These are phyloP conservation scores for Tuber calosporum DNA, from an alignment of 495 filamentous ascomycete genomes.

Conservation along the genomic window DNA sequence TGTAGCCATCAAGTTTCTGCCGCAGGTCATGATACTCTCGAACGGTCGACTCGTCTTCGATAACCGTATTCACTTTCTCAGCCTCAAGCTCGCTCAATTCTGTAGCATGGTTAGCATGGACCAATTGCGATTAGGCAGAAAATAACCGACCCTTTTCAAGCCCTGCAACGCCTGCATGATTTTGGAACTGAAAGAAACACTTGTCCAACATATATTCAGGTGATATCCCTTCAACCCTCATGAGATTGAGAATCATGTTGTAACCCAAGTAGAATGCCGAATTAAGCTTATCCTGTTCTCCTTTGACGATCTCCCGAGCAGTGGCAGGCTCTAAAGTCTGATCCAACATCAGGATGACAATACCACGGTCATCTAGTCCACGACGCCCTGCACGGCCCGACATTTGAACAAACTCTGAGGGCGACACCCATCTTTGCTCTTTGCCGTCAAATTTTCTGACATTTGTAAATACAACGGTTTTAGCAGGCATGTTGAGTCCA, in stretches of 20 bases:
- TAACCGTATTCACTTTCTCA: constrained; percentile 61
- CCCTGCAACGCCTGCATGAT: constrained; percentile 70
- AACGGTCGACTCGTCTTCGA: constrained; percentile 76
- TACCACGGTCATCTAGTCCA: constrained; percentile 95
- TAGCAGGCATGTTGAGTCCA: constrained; percentile 97
- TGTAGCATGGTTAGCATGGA: constrained; percentile 41
- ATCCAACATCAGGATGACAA: constrained; percentile 99
- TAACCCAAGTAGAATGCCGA: constrained; percentile 98
- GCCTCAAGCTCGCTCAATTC: constrained; percentile 67
- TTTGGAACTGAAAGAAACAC: constrained; percentile 98
- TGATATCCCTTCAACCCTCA: constrained; percentile 90
- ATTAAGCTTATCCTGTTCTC: constrained; percentile 91
- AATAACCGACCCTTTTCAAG: constrained; percentile 59
- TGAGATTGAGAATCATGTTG: constrained; percentile 96
- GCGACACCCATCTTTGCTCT: constrained; percentile 74
- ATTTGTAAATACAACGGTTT: constrained; percentile 95
- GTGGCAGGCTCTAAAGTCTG: constrained; percentile 91
- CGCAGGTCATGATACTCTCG: constrained; percentile 86
- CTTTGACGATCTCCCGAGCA: constrained; percentile 88
- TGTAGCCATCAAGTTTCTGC: constrained; percentile 70
- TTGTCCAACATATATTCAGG: constrained; percentile 94
- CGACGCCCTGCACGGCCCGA: constrained; percentile 90
- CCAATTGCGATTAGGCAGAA: not conserved
- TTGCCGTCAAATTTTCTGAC: constrained; percentile 90
- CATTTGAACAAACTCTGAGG: constrained; percentile 98